Evolutionary conservation across 306 rosid genomes (phyloP).

Genomic region (Pachyrhizus erosus): DNA sequence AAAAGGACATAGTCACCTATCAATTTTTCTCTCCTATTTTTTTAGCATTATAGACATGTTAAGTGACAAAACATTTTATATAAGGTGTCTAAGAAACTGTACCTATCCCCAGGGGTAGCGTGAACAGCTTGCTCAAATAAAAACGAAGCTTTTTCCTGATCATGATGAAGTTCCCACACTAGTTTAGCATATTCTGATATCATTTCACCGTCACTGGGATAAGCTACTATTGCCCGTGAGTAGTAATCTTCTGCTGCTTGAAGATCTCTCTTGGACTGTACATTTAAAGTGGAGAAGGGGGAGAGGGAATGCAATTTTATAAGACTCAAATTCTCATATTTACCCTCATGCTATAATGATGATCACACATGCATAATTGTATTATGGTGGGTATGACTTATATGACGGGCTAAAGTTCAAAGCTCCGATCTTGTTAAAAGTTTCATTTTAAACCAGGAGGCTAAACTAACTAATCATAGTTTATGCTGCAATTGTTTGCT

Average conservation of each 20-base stretch:
- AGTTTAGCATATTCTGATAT: conserved; percentile 71
- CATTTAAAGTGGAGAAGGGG: conserved; percentile 33
- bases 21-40: neutral
- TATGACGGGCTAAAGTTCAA: conserved; percentile 1
- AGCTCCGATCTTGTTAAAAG: conserved; percentile 3
- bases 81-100: conserved; percentile 33
- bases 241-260: conserved; percentile 73
- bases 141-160: conserved; percentile 51
- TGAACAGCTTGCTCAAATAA: conserved; percentile 75
- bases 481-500: neutral
- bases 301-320: neutral
- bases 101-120: conserved; percentile 70
- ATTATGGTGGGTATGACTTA: neutral
- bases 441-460: neutral
- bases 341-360: no score
- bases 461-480: neutral
- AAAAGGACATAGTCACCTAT: conserved; percentile 6
- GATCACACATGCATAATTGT: neutral
- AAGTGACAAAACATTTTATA: conserved; percentile 5
- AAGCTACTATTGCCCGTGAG: conserved; percentile 60
- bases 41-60: conserved; percentile 20
- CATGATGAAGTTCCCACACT: conserved; percentile 82
- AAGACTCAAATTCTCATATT: neutral
- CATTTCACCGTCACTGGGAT: conserved; percentile 72
- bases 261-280: conserved; percentile 71